Base-by-base conservation (phyloP, 179 eudicot species). In the Heliamphora pulchella region DNA sequence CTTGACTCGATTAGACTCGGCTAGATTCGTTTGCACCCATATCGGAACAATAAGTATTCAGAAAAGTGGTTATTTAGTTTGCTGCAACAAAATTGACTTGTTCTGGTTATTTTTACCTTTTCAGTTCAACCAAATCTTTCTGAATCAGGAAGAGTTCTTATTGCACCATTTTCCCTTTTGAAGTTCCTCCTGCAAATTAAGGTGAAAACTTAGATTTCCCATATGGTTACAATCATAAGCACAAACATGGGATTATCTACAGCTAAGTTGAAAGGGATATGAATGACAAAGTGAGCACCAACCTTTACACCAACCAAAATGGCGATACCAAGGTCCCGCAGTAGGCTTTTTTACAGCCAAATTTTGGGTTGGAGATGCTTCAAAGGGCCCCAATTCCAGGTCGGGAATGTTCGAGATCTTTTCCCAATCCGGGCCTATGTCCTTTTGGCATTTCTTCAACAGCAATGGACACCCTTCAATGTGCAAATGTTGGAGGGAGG, bases 381-480 rank as follows among this genome's bases (percentile, higher is more conserved):
- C 41, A 13, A 53, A 2, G 57, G 62, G 46, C 73, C 80, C 81
- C 9, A 85, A 53, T 46, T 85, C 85, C 55, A 77, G 61, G 61
- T 85, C 85, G 43, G 80, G 22, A 55, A 82, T 65, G 43, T 80
- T n/a, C 76, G 47, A 68, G 66, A 85, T 78, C 83, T 72, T 85
- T 71, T 67, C 43, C 85, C 85, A 82, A 47, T 82, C 70, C 59
- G 18, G 18, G 22, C 85, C 85, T 39, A 17, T 44, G 51, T 77
- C 77, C 74, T 85, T 55, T 46, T 68, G 62, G 70, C 83, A 85
- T 17, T 80, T 63, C 51, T 72, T 73, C 39, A 70, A 48, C 15
- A 85, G 81, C 78, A 77, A 14, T 43, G 66, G 59, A 44, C 87
- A 85, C 17, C 83, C 83, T 82, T 53, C 79, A 47, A 85, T 82